Evolutionary conservation across 805 yeast genomes (phyloP).

Genomic region (Teunomyces pallodes): DNA sequence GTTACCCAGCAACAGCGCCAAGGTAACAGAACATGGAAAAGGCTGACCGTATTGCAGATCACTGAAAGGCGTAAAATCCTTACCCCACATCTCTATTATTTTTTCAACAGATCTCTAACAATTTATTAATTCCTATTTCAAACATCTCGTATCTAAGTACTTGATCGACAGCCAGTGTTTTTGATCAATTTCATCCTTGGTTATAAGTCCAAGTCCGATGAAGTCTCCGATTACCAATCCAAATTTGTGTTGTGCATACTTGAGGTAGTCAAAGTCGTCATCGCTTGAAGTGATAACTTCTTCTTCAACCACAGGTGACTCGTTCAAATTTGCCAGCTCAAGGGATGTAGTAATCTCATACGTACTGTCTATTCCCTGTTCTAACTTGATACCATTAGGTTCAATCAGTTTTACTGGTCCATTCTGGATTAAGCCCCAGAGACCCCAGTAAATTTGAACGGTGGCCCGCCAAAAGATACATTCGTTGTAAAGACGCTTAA

Average conservation of each 20-base stretch:
- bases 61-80: too few species aligned
- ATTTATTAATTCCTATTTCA: neutral
- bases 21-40: too few species aligned
- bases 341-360: conserved; percentile 50
- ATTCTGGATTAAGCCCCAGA: conserved; percentile 90
- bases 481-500: conserved; percentile 59
- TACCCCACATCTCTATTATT: too few species aligned
- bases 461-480: conserved; percentile 77
- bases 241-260: conserved; percentile 73
- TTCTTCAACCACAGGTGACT: conserved; percentile 18
- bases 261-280: conserved; percentile 76
- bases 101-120: too few species aligned
- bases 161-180: conserved; percentile 30
- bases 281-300: conserved; percentile 36
- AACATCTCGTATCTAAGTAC: conserved; percentile 36
- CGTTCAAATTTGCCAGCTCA: conserved; percentile 35
- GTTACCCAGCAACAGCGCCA: too few species aligned
- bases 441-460: conserved; percentile 75
- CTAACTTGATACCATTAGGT: conserved; percentile 16
- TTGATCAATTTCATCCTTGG: conserved; percentile 26
- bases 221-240: conserved; percentile 74
- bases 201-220: conserved; percentile 53
- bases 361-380: conserved; percentile 39
- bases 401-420: conserved; percentile 34
- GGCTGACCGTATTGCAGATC: too few species aligned